A percentile compares a stretch with the other conserved stretches of the same genome.
These are phyloP conservation scores for Triticum dicoccoides DNA, from an alignment of 176 grass and related monocot genomes.

Conservation along the genomic window DNA sequence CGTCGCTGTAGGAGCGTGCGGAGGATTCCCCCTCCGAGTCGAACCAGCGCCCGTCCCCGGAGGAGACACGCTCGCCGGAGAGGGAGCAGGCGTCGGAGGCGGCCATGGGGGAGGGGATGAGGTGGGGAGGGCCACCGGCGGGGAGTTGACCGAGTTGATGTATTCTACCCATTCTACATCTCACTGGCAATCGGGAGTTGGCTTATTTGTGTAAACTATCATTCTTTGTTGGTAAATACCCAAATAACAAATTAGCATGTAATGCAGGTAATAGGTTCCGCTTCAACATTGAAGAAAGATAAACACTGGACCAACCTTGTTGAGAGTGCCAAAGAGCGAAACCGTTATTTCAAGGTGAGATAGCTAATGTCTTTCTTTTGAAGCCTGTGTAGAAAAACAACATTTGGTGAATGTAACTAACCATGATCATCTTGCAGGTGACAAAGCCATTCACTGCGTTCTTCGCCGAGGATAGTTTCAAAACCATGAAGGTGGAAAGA, in stretches of 20 bases:
- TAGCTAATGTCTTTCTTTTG: not conserved
- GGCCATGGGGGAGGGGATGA: too few species aligned
- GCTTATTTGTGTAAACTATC: slow-evolving; percentile 15
- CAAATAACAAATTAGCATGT: slow-evolving; percentile 27
- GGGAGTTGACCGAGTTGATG: not conserved
- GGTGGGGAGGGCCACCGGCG: too few species aligned
- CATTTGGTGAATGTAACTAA: slow-evolving; percentile 6
- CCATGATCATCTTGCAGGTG: slow-evolving; percentile 44
- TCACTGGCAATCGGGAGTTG: not conserved
- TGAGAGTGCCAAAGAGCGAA: slow-evolving; percentile 73
- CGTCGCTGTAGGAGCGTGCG: too few species aligned
- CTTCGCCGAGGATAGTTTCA: slow-evolving; percentile 61
- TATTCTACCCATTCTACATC: not conserved
- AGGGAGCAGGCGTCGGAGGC: too few species aligned
- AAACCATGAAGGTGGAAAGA: slow-evolving; percentile 52
- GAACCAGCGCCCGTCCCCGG: too few species aligned
- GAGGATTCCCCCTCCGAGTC: too few species aligned
- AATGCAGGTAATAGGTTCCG: slow-evolving; percentile 75
- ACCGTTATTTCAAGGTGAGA: slow-evolving; percentile 55
- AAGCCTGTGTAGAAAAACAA: not conserved
- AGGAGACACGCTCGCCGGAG: too few species aligned
- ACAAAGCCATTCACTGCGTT: slow-evolving; percentile 65
- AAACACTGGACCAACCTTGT: slow-evolving; percentile 89
- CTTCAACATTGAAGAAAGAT: slow-evolving; percentile 82
- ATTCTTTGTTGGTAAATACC: not conserved